Base-by-base conservation (phyloP, 1,284 basidiomycete species). In the Tetrapyrgos nigripes region DNA sequence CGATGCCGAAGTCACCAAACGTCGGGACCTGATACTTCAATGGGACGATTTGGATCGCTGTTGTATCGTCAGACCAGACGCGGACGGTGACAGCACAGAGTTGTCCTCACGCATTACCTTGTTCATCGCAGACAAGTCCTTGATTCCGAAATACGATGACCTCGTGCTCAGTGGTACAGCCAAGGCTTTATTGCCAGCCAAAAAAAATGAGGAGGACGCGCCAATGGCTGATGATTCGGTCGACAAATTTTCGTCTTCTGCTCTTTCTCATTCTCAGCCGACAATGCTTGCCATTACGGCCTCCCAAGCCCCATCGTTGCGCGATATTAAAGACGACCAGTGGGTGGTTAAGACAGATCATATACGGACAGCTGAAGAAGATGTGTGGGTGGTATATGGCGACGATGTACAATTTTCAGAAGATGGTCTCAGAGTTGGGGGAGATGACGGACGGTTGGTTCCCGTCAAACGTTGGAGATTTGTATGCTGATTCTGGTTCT, bases 381-480 rank as follows among this genome's bases (percentile, higher is more conserved):
- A 54, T 45, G n/a, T 55, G 3, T 59, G 57, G 57, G 17, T 59
- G 10, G 14, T 54, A 23, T 35, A 37, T 10, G 10, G 26, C 4
- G 49, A 35, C 17, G 17, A 33, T 19, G 5, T 59, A 13, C 5
- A 55, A 24, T 55, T 59, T 47, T 45, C 40, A 24, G 43, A 55
- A 31, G 33, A 24, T 13, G 58, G 52, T 23, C 29, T 59, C 3
- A 50, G 11, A 23, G 29, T 55, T n/a, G 49, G 28, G 8, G 49
- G n/a, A 8, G 37, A 53, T 28, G 19, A 29, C 19, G 46, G 14
- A 23, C 31, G 57, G 26, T 49, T 27, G 46, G 10, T 58, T 31
- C 51, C 46, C 17, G 57, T 58, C 23, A 50, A 19, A n/a, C 52
- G 49, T 17, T 58, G 57, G 51, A 58, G 49, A 31, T 54, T 47